A percentile compares a stretch with the other conserved stretches of the same genome.
phyloP scores from a whole-genome alignment of 2,329 filamentous ascomycete genomes.

The Sporothrix dimorphospora region DNA sequence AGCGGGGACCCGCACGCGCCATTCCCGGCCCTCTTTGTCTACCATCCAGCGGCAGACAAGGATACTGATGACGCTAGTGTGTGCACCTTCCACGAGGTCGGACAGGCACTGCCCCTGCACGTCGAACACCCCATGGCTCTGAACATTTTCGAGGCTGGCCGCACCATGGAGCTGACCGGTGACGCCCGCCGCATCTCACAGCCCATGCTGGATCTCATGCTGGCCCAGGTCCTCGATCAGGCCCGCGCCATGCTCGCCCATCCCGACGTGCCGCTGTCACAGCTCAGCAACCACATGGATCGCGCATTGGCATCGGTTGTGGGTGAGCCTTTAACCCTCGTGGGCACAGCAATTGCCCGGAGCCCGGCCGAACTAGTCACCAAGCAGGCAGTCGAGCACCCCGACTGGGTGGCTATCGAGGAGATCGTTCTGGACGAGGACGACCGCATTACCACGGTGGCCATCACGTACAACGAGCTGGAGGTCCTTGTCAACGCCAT shows the following conservation, averaged over 20 bases:
- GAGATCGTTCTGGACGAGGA: constrained; percentile 50
- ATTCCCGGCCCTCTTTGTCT: constrained; percentile 37
- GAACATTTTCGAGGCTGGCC: constrained; percentile 41
- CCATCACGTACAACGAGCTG: neutral
- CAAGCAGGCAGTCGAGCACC: constrained; percentile 47
- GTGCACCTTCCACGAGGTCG: constrained; percentile 38
- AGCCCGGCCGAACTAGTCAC: constrained; percentile 44
- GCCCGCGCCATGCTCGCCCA: constrained; percentile 31
- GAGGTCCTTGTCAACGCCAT: neutral
- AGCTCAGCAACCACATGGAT: constrained; percentile 30
- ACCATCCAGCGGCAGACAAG: constrained; percentile 31
- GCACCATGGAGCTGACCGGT: constrained; percentile 35
- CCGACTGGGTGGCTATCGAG: constrained; percentile 60
- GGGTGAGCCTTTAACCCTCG: neutral
- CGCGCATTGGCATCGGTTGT: constrained; percentile 28
- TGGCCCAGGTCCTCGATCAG: constrained; percentile 35
- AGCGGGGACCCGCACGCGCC: constrained; percentile 32
- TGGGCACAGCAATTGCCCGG: constrained; percentile 26
- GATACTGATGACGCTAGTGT: neutral
- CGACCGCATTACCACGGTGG: constrained; percentile 37
- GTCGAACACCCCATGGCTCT: constrained; percentile 48
- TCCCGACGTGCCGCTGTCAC: constrained; percentile 31
- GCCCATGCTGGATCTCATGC: constrained; percentile 34
- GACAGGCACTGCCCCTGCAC: constrained; percentile 41
- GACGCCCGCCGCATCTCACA: constrained; percentile 34